Base-by-base conservation (phyloP, 805 yeast species). In the Wickerhamiella spandovensis region DNA sequence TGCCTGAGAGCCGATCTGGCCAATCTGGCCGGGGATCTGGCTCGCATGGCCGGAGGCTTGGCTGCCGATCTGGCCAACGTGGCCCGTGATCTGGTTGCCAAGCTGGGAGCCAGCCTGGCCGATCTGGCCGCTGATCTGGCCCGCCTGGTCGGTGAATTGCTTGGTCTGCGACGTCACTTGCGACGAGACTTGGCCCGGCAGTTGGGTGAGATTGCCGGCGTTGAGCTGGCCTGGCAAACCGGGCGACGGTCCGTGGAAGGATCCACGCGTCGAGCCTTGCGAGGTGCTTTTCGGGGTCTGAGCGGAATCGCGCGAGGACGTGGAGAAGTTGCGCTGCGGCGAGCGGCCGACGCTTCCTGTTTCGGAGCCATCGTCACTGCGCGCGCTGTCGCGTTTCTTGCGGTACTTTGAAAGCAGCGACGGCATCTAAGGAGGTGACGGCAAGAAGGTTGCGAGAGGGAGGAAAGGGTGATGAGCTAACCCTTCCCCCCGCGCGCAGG, bases 351-450 rank as follows among this genome's bases (percentile, higher is more conserved):
- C 28, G 46, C 47, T 30, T 10, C 46, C 46, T 7, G 47, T 25
- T 5, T 30, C 46, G 17, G 48, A 21, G 7, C 30, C 37, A n/a
- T 25, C 48, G 46, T 42, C 44, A 20, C 44, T 18, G 12, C 46
- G 45, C 37, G 48, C 21, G 37, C 44, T 46, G 21, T 56, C 61
- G 38, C 63, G 57, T 51, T 53, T 57, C 52, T 49, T 53, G 47
- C 55, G 51, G 41, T 57, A 55, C 52, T 59, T 59, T 22, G 49
- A 39, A 38, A 51, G 51, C 24, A 54, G 50, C 32, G 56, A 50
- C 30, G 56, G 48, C 53, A 52, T 49, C n/a, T n/a, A n/a, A n/a
- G 13, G 43, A 12, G 42, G 6, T 39, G 4, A 5, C 24, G 43
- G 6, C 20, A 35, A 17, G 17, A 8, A 3, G 5, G 5, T 5